phyloP scores from a whole-genome alignment of 805 yeast genomes.

The Hanseniaspora thailandica region DNA sequence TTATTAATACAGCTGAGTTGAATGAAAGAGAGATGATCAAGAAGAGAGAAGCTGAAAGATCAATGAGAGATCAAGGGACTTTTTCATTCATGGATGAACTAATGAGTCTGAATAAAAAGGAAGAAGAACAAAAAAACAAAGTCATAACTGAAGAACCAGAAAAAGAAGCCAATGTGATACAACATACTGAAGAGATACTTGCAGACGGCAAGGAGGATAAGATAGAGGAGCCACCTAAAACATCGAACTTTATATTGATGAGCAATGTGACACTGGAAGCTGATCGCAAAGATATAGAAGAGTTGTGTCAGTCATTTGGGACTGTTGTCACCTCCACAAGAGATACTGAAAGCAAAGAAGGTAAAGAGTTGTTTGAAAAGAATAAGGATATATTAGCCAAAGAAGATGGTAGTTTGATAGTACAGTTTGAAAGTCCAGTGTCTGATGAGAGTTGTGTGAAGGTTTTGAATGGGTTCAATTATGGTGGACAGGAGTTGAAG shows the following conservation, averaged over 20 bases:
- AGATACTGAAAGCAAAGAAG: neutral
- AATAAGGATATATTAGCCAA: neutral
- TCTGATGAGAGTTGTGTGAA: conserved; percentile 11
- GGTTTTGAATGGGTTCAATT: conserved; percentile 11
- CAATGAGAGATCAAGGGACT: conserved; percentile 12
- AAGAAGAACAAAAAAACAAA: conserved; percentile 15
- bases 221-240: conserved; percentile 12
- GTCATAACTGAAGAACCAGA: conserved; percentile 14
- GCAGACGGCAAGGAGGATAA: neutral
- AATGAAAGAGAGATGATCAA: conserved; percentile 12
- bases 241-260: conserved; percentile 14
- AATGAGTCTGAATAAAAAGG: neutral
- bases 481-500: conserved; percentile 8
- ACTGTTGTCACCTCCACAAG: conserved; percentile 2
- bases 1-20: conserved; percentile 1
- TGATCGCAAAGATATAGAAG: conserved; percentile 10
- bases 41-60: conserved; percentile 14
- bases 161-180: neutral
- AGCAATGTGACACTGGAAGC: conserved; percentile 8
- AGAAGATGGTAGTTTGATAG: conserved; percentile 1
- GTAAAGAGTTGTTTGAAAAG: neutral
- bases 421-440: conserved; percentile 3
- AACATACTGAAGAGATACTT: neutral
- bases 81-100: conserved; percentile 12
- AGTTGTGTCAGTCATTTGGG: conserved; percentile 14